These are phyloP conservation scores for Linum tenue DNA, from an alignment of 345 rosid species.

Conservation along the genomic window DNA sequence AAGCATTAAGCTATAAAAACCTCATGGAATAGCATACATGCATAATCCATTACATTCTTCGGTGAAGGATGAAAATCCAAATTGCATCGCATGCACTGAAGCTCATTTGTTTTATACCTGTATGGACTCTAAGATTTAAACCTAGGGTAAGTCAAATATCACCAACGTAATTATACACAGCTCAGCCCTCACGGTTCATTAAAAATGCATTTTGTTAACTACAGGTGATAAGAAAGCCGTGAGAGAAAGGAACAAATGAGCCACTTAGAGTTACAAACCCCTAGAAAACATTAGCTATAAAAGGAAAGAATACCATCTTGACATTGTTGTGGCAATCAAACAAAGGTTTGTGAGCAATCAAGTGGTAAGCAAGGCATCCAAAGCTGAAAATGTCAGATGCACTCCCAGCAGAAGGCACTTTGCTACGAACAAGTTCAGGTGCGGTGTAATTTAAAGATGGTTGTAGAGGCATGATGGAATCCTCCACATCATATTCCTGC, in stretches of 20 bases:
- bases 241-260: background rate
- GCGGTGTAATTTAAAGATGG: slow-evolving; percentile 90
- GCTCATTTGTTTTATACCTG: too few relatives aligned
- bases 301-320: slow-evolving; percentile 58
- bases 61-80: too few relatives aligned
- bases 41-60: too few relatives aligned
- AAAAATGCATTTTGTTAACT: too few relatives aligned
- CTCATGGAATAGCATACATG: too few relatives aligned
- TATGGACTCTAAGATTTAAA: too few relatives aligned
- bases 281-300: slow-evolving; percentile 4
- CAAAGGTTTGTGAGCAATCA: slow-evolving; percentile 84
- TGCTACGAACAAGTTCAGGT: slow-evolving; percentile 81
- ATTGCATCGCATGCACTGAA: too few relatives aligned
- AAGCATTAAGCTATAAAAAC: too few relatives aligned
- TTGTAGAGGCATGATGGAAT: slow-evolving; percentile 82
- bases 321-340: slow-evolving; percentile 92
- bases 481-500: slow-evolving; percentile 97
- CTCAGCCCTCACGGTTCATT: too few relatives aligned
- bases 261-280: background rate
- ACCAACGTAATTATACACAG: too few relatives aligned
- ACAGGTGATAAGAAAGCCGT: too few relatives aligned
- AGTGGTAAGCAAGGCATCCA: slow-evolving; percentile 88
- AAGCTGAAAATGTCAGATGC: slow-evolving; percentile 89
- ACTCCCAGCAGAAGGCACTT: slow-evolving; percentile 56
- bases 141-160: too few relatives aligned